Conservation (phyloP, 495 filamentous ascomycete genomes). For the Recurvomyces mirabilis region DNA sequence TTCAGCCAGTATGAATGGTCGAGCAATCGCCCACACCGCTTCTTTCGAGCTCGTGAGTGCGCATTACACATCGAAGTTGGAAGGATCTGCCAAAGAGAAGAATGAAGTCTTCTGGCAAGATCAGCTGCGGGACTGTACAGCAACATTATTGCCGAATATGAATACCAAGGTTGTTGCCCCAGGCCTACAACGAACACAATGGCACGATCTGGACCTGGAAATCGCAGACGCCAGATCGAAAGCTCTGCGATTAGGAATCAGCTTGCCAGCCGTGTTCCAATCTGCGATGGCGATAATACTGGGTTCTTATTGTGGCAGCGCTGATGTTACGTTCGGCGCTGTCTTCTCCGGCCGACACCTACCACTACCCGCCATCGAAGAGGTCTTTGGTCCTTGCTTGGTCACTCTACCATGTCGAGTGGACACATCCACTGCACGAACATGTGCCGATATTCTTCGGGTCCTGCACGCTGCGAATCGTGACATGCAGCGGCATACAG, state of each 20-base stretch:
- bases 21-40: too few relatives aligned
- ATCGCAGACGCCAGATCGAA: too few relatives aligned
- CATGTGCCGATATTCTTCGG: conserved; percentile 45
- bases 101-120: conserved; percentile 55
- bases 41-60: too few relatives aligned
- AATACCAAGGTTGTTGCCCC: background rate
- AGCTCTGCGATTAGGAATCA: too few relatives aligned
- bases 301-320: conserved; percentile 44
- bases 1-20: too few relatives aligned
- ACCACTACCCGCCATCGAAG: conserved; percentile 52
- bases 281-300: conserved; percentile 57
- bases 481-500: conserved; percentile 45
- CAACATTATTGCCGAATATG: conserved; percentile 28
- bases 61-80: too few relatives aligned
- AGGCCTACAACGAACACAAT: background rate
- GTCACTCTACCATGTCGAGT: conserved; percentile 56
- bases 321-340: conserved; percentile 63
- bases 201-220: too few relatives aligned
- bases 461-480: conserved; percentile 50
- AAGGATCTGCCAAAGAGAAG: too few relatives aligned
- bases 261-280: conserved; percentile 58
- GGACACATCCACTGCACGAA: conserved; percentile 35
- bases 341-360: conserved; percentile 66
- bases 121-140: conserved; percentile 36
- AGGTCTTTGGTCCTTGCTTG: conserved; percentile 63